These are phyloP conservation scores for Aristolochia fimbriata DNA, from an alignment of 164 flowering plant genomes.

Conservation along the genomic window DNA sequence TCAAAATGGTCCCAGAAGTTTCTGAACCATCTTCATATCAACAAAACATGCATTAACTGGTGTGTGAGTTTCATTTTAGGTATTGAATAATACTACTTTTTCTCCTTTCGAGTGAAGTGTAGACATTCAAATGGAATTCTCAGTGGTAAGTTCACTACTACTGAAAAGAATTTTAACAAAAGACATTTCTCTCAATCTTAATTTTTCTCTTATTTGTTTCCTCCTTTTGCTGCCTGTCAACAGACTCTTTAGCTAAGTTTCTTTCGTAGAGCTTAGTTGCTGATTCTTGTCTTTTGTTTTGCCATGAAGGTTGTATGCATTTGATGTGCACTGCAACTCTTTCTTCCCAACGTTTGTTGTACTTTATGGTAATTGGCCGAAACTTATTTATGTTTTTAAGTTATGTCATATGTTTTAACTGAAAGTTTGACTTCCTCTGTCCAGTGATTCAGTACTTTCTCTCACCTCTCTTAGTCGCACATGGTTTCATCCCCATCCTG, in stretches of 20 bases:
- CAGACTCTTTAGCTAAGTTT: neutral
- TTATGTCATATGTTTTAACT: neutral
- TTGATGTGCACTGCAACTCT: conserved; percentile 99
- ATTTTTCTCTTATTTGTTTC: no score
- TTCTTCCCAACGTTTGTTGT: conserved; percentile 94
- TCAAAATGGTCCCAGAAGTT: no score
- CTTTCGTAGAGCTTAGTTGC: neutral
- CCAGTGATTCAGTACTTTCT: conserved; percentile 90
- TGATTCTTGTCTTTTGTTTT: conserved; percentile 11
- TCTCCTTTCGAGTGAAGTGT: no score
- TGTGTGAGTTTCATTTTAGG: no score
- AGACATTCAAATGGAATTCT: neutral
- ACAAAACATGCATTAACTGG: no score
- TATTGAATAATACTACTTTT: no score
- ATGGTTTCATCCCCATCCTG: conserved; percentile 76
- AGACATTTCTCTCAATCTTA: no score
- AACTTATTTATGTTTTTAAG: neutral
- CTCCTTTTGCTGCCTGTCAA: neutral
- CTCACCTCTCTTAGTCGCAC: conserved; percentile 85
- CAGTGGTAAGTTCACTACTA: neutral
- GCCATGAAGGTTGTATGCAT: conserved; percentile 84
- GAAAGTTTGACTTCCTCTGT: conserved; percentile 7
- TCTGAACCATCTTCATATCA: no score
- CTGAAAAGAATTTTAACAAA: neutral
- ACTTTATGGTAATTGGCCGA: conserved; percentile 66